Percentiles rank a stretch among this genome's conserved stretches.
Conservation (phyloP, 2,329 filamentous ascomycete species). For the Chrysosporium keratinophilum region DNA sequence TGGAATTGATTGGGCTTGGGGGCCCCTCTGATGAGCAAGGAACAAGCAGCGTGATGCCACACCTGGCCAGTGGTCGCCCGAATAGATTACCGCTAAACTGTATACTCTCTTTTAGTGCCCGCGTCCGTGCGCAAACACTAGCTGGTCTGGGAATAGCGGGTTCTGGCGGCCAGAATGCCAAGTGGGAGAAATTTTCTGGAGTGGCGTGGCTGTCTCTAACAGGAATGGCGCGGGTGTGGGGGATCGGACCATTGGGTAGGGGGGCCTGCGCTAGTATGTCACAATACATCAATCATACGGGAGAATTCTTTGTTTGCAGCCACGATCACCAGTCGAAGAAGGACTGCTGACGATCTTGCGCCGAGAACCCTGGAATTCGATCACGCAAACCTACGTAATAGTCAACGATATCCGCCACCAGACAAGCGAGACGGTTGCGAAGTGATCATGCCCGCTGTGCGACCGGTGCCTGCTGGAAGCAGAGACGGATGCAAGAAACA, state of each 20-base stretch:
- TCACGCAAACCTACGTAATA: background rate
- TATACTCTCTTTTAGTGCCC: background rate
- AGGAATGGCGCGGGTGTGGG: slow-evolving; percentile 6
- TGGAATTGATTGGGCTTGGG: background rate
- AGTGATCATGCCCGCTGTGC: too few relatives aligned
- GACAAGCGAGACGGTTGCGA: too few relatives aligned
- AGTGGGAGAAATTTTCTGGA: background rate
- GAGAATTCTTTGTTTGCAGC: too few relatives aligned
- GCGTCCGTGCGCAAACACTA: background rate
- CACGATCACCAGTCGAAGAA: background rate
- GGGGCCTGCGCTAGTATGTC: background rate
- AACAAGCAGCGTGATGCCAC: background rate
- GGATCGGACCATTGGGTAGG: background rate
- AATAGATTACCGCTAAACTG: background rate
- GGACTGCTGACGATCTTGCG: background rate
- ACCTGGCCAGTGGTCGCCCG: background rate
- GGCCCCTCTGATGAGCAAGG: slow-evolving; percentile 1
- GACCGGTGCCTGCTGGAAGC: too few relatives aligned
- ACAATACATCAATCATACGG: background rate
- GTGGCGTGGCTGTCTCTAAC: slow-evolving; percentile 1
- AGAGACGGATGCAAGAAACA: too few relatives aligned
- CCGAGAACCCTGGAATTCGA: background rate
- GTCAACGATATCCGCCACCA: too few relatives aligned
- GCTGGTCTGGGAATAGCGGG: slow-evolving; percentile 1
- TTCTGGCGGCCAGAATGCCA: background rate